phyloP scores from a whole-genome alignment of 2,329 filamentous ascomycete species.

The Eutypella sp. region DNA sequence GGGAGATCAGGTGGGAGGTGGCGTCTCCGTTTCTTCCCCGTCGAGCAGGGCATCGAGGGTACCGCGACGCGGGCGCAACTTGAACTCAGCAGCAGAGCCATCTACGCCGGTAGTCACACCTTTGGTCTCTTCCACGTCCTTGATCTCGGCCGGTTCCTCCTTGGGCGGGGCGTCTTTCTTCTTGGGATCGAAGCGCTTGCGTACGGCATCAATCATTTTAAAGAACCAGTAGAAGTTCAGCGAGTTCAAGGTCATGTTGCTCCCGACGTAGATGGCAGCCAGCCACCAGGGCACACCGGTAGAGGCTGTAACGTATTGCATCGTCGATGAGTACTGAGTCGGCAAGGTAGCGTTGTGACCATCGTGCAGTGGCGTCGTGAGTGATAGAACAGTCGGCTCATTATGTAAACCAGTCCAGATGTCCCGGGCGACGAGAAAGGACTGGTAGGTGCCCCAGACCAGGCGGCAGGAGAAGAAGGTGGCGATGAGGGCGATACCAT shows the following conservation, averaged over 20 bases:
- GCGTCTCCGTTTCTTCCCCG: slow-evolving; percentile 2
- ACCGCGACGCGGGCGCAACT: slow-evolving; percentile 3
- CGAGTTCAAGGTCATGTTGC: slow-evolving; percentile 67
- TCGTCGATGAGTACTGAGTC: slow-evolving; percentile 35
- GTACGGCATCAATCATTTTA: slow-evolving; percentile 78
- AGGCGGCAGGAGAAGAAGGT: slow-evolving; percentile 76
- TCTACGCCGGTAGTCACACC: slow-evolving; percentile 29
- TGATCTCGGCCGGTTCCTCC: slow-evolving; percentile 26
- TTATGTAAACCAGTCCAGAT: slow-evolving; percentile 56
- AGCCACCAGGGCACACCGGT: slow-evolving; percentile 65
- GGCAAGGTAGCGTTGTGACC: slow-evolving; percentile 29
- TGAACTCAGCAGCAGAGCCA: background rate
- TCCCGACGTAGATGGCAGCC: slow-evolving; percentile 59
- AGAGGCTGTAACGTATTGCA: slow-evolving; percentile 44
- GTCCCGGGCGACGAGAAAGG: slow-evolving; percentile 64
- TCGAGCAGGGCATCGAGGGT: slow-evolving; percentile 4
- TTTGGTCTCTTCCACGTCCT: slow-evolving; percentile 14
- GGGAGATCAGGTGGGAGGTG: slow-evolving; percentile 3
- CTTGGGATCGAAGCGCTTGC: slow-evolving; percentile 64
- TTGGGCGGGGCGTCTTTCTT: slow-evolving; percentile 33
- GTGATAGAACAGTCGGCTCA: slow-evolving; percentile 28
- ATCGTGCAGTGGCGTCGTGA: slow-evolving; percentile 26
- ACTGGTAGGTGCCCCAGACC: slow-evolving; percentile 72
- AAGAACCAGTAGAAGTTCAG: slow-evolving; percentile 83
- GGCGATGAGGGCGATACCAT: slow-evolving; percentile 65